A percentile compares a stretch with the other conserved stretches of the same genome.
Conservation (phyloP, 2,329 filamentous ascomycete species). For the Aspergillus vadensis region DNA sequence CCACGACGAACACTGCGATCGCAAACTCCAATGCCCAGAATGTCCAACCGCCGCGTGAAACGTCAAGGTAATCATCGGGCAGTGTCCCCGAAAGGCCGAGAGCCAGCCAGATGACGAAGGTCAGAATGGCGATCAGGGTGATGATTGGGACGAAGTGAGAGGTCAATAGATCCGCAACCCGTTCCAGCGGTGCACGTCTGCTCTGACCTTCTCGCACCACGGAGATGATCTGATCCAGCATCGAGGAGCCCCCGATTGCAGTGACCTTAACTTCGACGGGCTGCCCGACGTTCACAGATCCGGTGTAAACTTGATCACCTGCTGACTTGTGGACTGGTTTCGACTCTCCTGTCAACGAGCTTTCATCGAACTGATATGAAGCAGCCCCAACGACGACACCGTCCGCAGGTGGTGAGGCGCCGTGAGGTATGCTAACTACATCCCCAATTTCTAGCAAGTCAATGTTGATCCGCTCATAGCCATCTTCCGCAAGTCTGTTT, state of each 20-base stretch:
- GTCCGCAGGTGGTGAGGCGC: conserved; percentile 82
- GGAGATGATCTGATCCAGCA: conserved; percentile 53
- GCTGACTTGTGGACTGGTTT: conserved; percentile 46
- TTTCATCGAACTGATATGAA: conserved; percentile 78
- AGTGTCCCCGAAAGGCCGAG: conserved; percentile 48
- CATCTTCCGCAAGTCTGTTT: conserved; percentile 11
- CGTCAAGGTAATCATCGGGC: conserved; percentile 53
- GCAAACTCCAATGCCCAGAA: conserved; percentile 64
- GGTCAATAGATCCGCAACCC: conserved; percentile 50
- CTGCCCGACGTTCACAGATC: conserved; percentile 51
- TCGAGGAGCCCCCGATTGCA: conserved; percentile 49
- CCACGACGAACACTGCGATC: conserved; percentile 83
- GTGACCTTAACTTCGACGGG: conserved; percentile 48
- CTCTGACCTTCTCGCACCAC: conserved; percentile 54
- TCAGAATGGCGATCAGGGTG: conserved; percentile 50
- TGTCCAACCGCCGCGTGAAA: conserved; percentile 53
- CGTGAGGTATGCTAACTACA: conserved; percentile 72
- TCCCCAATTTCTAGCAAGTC: conserved; percentile 77
- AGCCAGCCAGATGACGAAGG: conserved; percentile 51
- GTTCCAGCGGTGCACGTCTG: conserved; percentile 51
- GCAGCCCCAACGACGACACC: conserved; percentile 61
- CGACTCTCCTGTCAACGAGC: conserved; percentile 71
- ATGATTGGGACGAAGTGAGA: conserved; percentile 54
- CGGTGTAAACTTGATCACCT: conserved; percentile 49
- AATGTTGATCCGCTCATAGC: conserved; percentile 53